phyloP scores from a whole-genome alignment of 805 yeast species.

The Kluyveromyces wickerhamii region DNA sequence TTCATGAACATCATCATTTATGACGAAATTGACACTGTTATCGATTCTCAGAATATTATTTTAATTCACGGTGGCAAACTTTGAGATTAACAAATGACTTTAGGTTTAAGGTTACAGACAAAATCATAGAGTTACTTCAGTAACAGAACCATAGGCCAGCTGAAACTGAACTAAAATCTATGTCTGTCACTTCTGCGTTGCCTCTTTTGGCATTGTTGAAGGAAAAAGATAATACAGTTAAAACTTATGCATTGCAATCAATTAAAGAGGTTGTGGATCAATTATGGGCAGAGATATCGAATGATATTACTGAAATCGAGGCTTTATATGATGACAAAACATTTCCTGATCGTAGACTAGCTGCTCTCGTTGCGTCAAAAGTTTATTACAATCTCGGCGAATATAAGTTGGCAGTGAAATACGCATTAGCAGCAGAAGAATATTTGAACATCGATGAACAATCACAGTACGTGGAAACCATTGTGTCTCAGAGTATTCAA shows the following conservation, averaged over 20 bases:
- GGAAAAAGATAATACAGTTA: slow-evolving; percentile 71
- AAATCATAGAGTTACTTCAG: too few relatives aligned
- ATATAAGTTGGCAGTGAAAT: slow-evolving; percentile 81
- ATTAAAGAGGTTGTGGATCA: slow-evolving; percentile 79
- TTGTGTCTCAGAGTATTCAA: slow-evolving; percentile 87
- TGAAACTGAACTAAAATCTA: too few relatives aligned
- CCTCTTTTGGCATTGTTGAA: slow-evolving; percentile 83
- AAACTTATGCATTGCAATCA: slow-evolving; percentile 76
- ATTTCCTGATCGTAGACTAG: slow-evolving; percentile 70
- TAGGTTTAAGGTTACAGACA: too few relatives aligned
- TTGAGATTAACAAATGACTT: too few relatives aligned
- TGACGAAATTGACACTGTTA: too few relatives aligned
- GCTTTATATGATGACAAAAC: slow-evolving; percentile 79
- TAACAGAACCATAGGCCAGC: too few relatives aligned
- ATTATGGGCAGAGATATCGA: slow-evolving; percentile 96
- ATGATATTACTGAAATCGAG: slow-evolving; percentile 79
- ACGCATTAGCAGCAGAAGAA: slow-evolving; percentile 76
- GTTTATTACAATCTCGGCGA: slow-evolving; percentile 90
- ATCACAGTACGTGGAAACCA: slow-evolving; percentile 87
- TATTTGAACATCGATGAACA: slow-evolving; percentile 63
- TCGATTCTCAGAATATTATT: too few relatives aligned
- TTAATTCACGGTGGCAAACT: too few relatives aligned
- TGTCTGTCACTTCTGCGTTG: slow-evolving; percentile 72
- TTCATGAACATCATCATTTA: too few relatives aligned
- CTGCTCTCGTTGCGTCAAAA: slow-evolving; percentile 89